Evolutionary conservation across 495 filamentous ascomycete species (phyloP).

Genomic region (Neurospora hispaniola): DNA sequence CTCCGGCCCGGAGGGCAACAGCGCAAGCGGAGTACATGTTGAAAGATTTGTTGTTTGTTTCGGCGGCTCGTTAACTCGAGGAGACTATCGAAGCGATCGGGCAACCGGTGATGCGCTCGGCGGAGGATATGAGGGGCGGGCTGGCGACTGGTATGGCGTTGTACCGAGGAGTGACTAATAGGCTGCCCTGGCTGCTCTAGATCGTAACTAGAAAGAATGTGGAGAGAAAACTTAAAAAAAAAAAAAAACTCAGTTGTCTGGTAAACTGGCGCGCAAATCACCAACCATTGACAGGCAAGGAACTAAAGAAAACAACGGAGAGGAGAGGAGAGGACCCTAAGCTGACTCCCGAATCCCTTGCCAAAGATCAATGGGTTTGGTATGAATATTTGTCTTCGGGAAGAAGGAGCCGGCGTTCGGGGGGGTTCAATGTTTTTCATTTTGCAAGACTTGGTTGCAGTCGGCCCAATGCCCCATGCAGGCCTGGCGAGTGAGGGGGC

Average conservation of each 20-base stretch:
- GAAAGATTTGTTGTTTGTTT: neutral
- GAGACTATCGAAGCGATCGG: neutral
- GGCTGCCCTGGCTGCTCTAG: neutral
- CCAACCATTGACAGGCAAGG: constrained; percentile 17
- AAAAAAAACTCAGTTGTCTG: neutral
- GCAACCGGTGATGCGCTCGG: neutral
- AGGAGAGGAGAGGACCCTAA: constrained; percentile 12
- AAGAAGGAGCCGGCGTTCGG: constrained; percentile 5
- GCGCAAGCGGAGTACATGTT: constrained; percentile 27
- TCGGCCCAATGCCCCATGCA: neutral
- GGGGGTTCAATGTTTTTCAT: constrained; percentile 7
- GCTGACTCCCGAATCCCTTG: constrained; percentile 11
- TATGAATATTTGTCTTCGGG: constrained; percentile 6
- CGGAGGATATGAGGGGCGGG: neutral
- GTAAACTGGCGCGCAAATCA: constrained; percentile 14
- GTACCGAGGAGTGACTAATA: neutral
- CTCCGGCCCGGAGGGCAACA: constrained; percentile 33
- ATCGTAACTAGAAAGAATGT: neutral
- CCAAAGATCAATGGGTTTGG: constrained; percentile 13
- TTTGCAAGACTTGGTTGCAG: neutral
- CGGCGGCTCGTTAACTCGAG: neutral
- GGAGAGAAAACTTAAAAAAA: neutral
- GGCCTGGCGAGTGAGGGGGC: neutral
- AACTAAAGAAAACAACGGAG: constrained; percentile 3
- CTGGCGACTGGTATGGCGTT: neutral